Evolutionary conservation across 192 early-diverging fungal genomes (phyloP), one percentile per base, ranked within the genome.

Genomic region (Cladochytrium replicatum): DNA sequence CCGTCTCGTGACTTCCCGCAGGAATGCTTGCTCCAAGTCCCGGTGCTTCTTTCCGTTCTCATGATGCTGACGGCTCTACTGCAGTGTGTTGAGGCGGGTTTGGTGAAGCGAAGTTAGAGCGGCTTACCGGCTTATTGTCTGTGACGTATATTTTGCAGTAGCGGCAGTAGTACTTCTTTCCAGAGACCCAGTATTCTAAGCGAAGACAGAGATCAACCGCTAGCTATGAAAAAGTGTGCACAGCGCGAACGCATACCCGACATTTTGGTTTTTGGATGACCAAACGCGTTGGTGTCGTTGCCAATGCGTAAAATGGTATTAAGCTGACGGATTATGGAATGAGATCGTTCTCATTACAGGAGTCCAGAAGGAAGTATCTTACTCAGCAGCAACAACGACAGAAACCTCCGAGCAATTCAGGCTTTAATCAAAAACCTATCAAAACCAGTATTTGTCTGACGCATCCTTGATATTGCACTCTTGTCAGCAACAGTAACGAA

Each of bases 91-190:
- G n/a, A n/a, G n/a, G n/a, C n/a, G n/a, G n/a, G n/a, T n/a, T n/a
- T n/a, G n/a, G n/a, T n/a, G n/a, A n/a, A n/a, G n/a, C n/a, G n/a
- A n/a, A n/a, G n/a, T n/a, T n/a, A n/a, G n/a, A n/a, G n/a, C n/a
- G n/a, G 29, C 47, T 63, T 82, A 86, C 87, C 46, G 76, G 61
- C 46, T 83, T 85, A 69, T 91, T 91, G 60, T 91, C 85, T 11
- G 74, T 70, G 39, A 91, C 73, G 57, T 74, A 88, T 29, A 85
- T 83, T 59, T 77, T 68, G 67, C 88, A 91, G 68, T 86, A 91
- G 32, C 77, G 72, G 62, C 88, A 91, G 74, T 74, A 91, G 68
- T 82, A 81, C 58, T 85, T 87, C 62, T 77, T 77, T 58, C 83
- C 78, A 3, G 83, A 82, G 27, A 80, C 75, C 83, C 83, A 68